Evolutionary conservation across 495 filamentous ascomycete species (phyloP), one percentile per base, ranked within the genome.

Genomic region (Rhizodiscina lignyota): DNA sequence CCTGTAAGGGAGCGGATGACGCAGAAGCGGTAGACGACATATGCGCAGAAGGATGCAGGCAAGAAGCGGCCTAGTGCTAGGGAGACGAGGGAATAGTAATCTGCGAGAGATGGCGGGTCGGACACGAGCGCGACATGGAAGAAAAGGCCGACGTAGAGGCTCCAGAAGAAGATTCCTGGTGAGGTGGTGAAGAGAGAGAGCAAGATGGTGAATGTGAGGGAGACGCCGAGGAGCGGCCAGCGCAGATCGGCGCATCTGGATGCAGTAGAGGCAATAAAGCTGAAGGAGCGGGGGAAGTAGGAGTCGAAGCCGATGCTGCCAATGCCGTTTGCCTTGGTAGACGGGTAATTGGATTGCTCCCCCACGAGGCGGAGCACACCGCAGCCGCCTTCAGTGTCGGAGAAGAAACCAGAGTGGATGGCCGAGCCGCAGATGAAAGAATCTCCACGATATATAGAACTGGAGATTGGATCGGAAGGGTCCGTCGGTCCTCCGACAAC

Each of bases 401-500:
- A 43, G 39, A 59, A 49, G 48, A 61, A 56, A 39, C 56, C 58
- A 3, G 56, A 41, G 40, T 61, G 58, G 30, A 61, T 52, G 30
- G 58, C 58, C 26, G 58, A 45, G 26, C 43, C 49, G 36, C 58
- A 61, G 37, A 61, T 55, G 48, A 61, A 61, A 15, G 54, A 58
- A 37, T 61, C 58, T 15, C 47, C 49, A n/a, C 58, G 52, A 35
- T 61, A 61, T 34, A 47, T 38, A 11, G 48, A 5, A 23, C 39
- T 41, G 16, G 37, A 21, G 16, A 48, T 32, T 2, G 32, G 45
- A 16, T 44, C 36, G 5, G 51, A 48, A 21, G 39, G 38, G 18
- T 51, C 46, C 31, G 46, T 47, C 13, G 54, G 56, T 5, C 58
- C 58, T 19, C 58, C 58, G 5, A 61, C 42, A 8, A 59, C 54